Percentiles rank a stretch among this genome's conserved stretches.
These are phyloP conservation scores for Tulasnella calospora DNA, from an alignment of 768 basidiomycete species.

Conservation along the genomic window DNA sequence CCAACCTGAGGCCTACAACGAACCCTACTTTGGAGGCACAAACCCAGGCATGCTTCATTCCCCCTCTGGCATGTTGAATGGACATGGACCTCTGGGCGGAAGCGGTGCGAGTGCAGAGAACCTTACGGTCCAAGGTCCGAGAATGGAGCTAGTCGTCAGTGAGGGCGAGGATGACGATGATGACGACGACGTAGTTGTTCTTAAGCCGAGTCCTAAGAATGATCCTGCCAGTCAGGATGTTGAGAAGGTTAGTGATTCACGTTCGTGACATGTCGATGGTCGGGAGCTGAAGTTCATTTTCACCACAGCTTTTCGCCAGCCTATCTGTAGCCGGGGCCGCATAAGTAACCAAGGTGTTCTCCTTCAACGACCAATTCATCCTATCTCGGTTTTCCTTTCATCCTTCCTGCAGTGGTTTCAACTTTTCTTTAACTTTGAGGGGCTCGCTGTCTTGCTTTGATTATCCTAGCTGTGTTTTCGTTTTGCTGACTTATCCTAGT, in stretches of 20 bases:
- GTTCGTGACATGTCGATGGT: not conserved
- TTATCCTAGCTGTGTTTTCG: not conserved
- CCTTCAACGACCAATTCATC: not conserved
- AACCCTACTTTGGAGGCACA: constrained; percentile 16
- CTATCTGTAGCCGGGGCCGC: not conserved
- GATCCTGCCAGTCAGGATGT: constrained; percentile 18
- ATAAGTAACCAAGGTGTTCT: not conserved
- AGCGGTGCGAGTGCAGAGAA: not conserved
- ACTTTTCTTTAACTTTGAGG: not conserved
- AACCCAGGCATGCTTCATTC: not conserved
- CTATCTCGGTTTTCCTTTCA: not conserved
- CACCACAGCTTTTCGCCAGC: not conserved
- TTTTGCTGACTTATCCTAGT: constrained; percentile 1
- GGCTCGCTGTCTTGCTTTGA: constrained; percentile 6
- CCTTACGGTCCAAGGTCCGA: constrained; percentile 9
- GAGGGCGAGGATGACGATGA: constrained; percentile 26
- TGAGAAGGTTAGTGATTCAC: not conserved
- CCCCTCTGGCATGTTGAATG: constrained; percentile 14
- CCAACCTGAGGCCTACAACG: constrained; percentile 12
- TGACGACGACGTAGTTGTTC: constrained; percentile 21
- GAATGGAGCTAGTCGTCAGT: constrained; percentile 22
- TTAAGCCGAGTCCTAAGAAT: not conserved
- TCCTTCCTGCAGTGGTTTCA: not conserved
- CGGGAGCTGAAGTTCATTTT: not conserved
- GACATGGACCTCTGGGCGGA: not conserved